Evolutionary conservation across 2,329 filamentous ascomycete genomes (phyloP).

Genomic region (Stachybotrys echinatus): DNA sequence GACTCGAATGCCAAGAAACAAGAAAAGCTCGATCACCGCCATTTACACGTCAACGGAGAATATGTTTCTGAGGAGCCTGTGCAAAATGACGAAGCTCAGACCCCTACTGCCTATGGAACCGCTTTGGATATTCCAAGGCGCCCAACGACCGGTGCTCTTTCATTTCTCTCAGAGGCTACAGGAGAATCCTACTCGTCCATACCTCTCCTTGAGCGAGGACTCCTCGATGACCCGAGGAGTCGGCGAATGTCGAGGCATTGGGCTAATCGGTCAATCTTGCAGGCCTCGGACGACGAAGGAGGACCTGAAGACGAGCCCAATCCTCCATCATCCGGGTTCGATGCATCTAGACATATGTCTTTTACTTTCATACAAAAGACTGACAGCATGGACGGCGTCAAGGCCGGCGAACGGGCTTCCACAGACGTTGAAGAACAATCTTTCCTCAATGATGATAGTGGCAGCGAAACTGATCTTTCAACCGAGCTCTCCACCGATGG

Average conservation of each 20-base stretch:
- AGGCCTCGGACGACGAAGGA: slow-evolving; percentile 37
- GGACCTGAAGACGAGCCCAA: slow-evolving; percentile 14
- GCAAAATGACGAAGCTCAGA: slow-evolving; percentile 13
- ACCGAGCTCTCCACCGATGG: slow-evolving; percentile 55
- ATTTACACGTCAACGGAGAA: slow-evolving; percentile 39
- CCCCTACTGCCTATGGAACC: slow-evolving; percentile 8
- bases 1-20: slow-evolving; percentile 13
- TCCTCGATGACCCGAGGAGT: slow-evolving; percentile 44
- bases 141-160: slow-evolving; percentile 31
- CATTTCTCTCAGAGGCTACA: slow-evolving; percentile 56
- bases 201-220: slow-evolving; percentile 67
- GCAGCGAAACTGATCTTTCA: slow-evolving; percentile 53
- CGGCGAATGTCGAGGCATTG: slow-evolving; percentile 39
- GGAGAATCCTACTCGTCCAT: slow-evolving; percentile 72
- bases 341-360: slow-evolving; percentile 30
- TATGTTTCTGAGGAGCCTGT: slow-evolving; percentile 15
- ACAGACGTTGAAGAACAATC: slow-evolving; percentile 29
- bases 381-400: slow-evolving; percentile 37
- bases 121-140: slow-evolving; percentile 16
- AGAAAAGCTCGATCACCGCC: slow-evolving; percentile 40
- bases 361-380: slow-evolving; percentile 52
- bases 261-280: slow-evolving; percentile 50
- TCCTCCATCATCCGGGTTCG: slow-evolving; percentile 7
- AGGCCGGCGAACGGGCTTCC: slow-evolving; percentile 29
- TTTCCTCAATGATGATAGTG: slow-evolving; percentile 46